Percentiles rank a stretch among this genome's conserved stretches.
Conservation (phyloP, 176 grass and related monocot species). For the Paspalum vaginatum region DNA sequence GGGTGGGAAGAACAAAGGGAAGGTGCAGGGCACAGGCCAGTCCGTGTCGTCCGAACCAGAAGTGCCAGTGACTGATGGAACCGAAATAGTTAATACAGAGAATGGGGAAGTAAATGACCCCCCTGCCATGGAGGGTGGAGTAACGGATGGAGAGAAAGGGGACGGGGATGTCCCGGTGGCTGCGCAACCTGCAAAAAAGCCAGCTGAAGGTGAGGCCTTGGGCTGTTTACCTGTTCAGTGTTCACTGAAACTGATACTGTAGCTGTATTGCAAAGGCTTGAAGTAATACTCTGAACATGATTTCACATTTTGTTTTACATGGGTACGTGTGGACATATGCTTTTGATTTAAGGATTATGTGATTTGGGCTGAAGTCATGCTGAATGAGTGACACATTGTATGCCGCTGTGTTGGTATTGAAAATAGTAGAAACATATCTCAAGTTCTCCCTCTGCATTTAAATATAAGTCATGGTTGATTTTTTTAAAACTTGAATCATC, state of each 20-base stretch:
- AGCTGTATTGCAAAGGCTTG: not conserved
- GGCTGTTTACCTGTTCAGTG: not conserved
- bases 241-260: not conserved
- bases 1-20: constrained; percentile 72
- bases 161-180: constrained; percentile 26
- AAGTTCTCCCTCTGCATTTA: too few species aligned
- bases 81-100: constrained; percentile 30
- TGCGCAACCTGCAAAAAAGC: constrained; percentile 41
- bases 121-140: constrained; percentile 19
- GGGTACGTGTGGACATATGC: not conserved
- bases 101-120: constrained; percentile 54
- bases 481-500: too few species aligned
- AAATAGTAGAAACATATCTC: constrained; percentile 9
- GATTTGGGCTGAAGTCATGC: not conserved
- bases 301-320: not conserved
- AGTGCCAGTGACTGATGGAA: constrained; percentile 17
- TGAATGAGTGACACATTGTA: not conserved
- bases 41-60: constrained; percentile 38
- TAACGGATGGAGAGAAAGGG: constrained; percentile 33
- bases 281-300: not conserved
- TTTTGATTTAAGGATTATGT: constrained; percentile 8
- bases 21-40: constrained; percentile 37
- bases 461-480: too few species aligned
- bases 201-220: constrained; percentile 54
- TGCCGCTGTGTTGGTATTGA: not conserved